Evolutionary conservation across 768 basidiomycete species (phyloP).

Genomic region (Nidula microcarpa): DNA sequence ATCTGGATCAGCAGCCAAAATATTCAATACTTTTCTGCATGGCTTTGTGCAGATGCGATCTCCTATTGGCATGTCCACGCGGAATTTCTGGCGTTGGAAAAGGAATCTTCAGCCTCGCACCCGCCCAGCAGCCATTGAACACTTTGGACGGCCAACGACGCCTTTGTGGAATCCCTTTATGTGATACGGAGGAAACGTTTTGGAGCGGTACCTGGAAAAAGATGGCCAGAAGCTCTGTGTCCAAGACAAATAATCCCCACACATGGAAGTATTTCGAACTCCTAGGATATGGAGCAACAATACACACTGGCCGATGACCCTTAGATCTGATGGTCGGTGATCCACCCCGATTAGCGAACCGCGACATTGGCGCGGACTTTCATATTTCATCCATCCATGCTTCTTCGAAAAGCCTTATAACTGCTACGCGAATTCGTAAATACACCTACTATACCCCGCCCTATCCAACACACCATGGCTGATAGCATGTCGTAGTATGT

Average conservation of each 20-base stretch:
- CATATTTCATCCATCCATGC: conserved; percentile 33
- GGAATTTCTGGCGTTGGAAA: too few species aligned
- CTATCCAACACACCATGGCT: conserved; percentile 41
- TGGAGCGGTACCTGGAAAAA: conserved; percentile 33
- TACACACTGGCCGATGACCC: conserved; percentile 55
- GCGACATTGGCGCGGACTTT: conserved; percentile 36
- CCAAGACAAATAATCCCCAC: conserved; percentile 33
- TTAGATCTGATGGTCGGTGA: conserved; percentile 71
- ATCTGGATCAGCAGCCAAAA: too few species aligned
- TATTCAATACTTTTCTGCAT: too few species aligned
- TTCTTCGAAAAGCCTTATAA: conserved; percentile 47
- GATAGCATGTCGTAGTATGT: conserved; percentile 57
- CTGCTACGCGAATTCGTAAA: conserved; percentile 41
- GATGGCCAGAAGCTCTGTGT: conserved; percentile 24
- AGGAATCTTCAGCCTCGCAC: too few species aligned
- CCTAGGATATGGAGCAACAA: conserved; percentile 38
- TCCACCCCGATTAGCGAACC: conserved; percentile 46
- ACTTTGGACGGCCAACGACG: too few species aligned
- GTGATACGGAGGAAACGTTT: conserved; percentile 17
- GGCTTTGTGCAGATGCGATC: too few species aligned
- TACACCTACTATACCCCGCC: conserved; percentile 28
- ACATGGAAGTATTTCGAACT: conserved; percentile 32
- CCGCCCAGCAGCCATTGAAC: too few species aligned
- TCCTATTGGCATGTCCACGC: too few species aligned
- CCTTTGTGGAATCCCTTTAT: not conserved